These are phyloP conservation scores for Chenopodium berlandieri DNA, from an alignment of 148 eudicot genomes.

Conservation along the genomic window DNA sequence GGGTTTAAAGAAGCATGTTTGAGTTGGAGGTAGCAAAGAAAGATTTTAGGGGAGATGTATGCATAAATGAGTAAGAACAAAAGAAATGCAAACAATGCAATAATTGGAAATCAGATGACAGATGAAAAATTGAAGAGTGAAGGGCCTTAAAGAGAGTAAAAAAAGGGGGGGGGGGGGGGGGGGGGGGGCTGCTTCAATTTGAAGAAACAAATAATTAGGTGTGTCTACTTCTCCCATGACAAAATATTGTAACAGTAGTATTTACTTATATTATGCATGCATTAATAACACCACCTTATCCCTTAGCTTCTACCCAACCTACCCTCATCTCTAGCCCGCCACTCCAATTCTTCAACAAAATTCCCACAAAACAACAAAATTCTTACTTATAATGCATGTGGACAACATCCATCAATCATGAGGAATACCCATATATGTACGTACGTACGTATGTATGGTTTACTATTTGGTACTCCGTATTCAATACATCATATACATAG, in stretches of 20 bases:
- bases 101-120: slow-evolving; percentile 11
- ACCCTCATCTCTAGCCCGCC: neutral
- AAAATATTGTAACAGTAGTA: slow-evolving; percentile 9
- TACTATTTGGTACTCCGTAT: too few species aligned
- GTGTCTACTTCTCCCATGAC: slow-evolving; percentile 16
- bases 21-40: neutral
- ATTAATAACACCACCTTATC: neutral
- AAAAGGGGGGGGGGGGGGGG: slow-evolving; percentile 1
- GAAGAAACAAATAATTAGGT: slow-evolving; percentile 20
- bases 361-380: slow-evolving; percentile 16
- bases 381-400: neutral
- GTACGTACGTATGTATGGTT: too few species aligned
- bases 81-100: neutral
- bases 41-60: neutral
- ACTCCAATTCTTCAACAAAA: slow-evolving; percentile 18
- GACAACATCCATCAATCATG: too few species aligned
- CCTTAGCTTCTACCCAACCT: neutral
- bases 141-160: neutral
- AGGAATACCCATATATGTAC: too few species aligned
- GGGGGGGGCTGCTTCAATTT: slow-evolving; percentile 13
- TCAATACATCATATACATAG: too few species aligned
- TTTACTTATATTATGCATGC: neutral
- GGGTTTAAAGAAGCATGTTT: too few species aligned
- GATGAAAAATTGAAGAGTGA: neutral
- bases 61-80: neutral